Evolutionary conservation across 371 early-diverging fungal genomes (phyloP).

Genomic region (Actinomucor elegans): DNA sequence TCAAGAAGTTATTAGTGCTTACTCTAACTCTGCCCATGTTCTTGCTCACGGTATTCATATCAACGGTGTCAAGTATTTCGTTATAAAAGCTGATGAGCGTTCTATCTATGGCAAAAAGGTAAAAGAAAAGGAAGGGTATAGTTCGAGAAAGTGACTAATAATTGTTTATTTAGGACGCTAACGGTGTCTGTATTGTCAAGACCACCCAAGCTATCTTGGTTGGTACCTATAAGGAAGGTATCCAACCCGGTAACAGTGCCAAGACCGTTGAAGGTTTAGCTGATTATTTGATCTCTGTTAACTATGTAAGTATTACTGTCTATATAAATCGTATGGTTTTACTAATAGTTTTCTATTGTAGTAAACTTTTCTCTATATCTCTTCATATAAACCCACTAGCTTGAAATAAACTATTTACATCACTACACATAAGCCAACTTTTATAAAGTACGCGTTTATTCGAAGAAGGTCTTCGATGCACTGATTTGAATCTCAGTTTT

Average conservation of each 20-base stretch:
- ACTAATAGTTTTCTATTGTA: too few species aligned
- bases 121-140: constrained; percentile 8
- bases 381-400: too few species aligned
- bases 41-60: constrained; percentile 70
- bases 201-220: constrained; percentile 81
- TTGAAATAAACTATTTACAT: too few species aligned
- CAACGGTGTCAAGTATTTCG: constrained; percentile 73
- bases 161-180: constrained; percentile 51
- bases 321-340: background rate
- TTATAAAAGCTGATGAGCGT: constrained; percentile 64
- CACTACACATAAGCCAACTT: too few species aligned
- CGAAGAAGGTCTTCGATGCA: too few species aligned
- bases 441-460: too few species aligned
- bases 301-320: constrained; percentile 56
- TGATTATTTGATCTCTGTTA: constrained; percentile 75
- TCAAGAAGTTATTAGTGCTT: constrained; percentile 60
- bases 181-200: constrained; percentile 78
- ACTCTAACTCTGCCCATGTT: constrained; percentile 56
- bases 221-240: constrained; percentile 67
- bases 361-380: too few species aligned
- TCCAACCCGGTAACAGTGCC: constrained; percentile 77
- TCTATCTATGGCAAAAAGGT: constrained; percentile 84
- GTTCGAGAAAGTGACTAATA: background rate
- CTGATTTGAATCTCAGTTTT: too few species aligned
- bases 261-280: constrained; percentile 79